phyloP scores from a whole-genome alignment of 495 filamentous ascomycete genomes.

The Aspergillus sclerotiicarbonarius region DNA sequence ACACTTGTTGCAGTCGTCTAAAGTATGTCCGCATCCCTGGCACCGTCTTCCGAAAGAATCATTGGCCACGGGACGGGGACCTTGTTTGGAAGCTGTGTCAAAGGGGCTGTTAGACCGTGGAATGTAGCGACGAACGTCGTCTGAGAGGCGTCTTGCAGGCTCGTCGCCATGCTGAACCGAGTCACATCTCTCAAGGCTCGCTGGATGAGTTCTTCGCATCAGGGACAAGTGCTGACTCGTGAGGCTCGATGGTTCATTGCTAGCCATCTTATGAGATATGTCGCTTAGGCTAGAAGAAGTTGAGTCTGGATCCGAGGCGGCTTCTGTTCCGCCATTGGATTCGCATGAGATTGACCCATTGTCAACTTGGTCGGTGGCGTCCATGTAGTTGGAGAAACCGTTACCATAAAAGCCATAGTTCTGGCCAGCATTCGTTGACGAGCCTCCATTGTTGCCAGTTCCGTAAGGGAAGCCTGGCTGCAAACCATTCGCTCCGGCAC shows the following conservation, averaged over 20 bases:
- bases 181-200: neutral
- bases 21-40: constrained; percentile 2
- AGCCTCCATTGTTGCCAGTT: neutral
- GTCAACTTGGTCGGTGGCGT: neutral
- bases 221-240: neutral
- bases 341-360: neutral
- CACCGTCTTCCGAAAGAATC: neutral
- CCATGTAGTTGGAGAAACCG: neutral
- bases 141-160: neutral
- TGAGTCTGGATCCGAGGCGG: neutral
- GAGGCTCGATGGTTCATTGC: neutral
- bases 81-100: neutral
- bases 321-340: neutral
- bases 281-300: neutral
- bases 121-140: neutral
- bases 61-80: neutral
- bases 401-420: neutral
- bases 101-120: neutral
- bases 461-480: neutral
- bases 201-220: neutral
- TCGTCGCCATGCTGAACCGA: neutral
- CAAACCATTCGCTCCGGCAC: neutral
- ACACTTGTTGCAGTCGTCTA: constrained; percentile 5
- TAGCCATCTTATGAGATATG: neutral
- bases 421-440: neutral